Conservation (phyloP, 2,329 filamentous ascomycete species). For the Phialophora verrucosa region DNA sequence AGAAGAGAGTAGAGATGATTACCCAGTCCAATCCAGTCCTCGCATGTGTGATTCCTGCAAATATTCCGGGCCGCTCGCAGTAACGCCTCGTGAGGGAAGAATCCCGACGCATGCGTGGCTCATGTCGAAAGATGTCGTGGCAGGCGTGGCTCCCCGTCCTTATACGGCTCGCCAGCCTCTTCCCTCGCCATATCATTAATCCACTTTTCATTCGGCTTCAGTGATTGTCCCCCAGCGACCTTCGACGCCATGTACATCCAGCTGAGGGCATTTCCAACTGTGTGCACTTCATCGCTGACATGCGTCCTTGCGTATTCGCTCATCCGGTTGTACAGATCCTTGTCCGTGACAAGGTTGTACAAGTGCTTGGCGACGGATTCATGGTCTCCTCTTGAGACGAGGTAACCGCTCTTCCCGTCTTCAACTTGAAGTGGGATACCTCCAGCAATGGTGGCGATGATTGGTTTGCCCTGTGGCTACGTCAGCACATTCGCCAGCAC, state of each 20-base stretch:
- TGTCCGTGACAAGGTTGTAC: constrained; percentile 68
- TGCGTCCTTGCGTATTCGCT: constrained; percentile 66
- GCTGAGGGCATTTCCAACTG: constrained; percentile 75
- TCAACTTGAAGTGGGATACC: constrained; percentile 81
- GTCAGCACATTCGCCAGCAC: constrained; percentile 12
- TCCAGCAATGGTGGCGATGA: constrained; percentile 76
- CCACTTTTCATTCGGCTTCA: constrained; percentile 69
- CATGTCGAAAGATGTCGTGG: constrained; percentile 49
- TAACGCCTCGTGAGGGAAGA: not conserved
- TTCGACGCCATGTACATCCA: constrained; percentile 80
- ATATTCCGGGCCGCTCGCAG: not conserved
- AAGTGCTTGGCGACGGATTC: constrained; percentile 72
- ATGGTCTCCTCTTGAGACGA: constrained; percentile 74
- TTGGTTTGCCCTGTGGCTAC: constrained; percentile 63
- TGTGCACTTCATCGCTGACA: constrained; percentile 81
- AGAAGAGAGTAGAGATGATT: not conserved
- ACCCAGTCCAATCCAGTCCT: not conserved
- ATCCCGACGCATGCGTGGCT: not conserved
- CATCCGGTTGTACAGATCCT: constrained; percentile 70
- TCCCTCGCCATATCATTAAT: constrained; percentile 76
- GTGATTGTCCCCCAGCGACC: constrained; percentile 62
- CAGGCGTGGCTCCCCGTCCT: constrained; percentile 65
- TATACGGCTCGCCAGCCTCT: constrained; percentile 65
- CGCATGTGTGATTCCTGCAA: not conserved
- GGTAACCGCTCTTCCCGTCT: constrained; percentile 72